Conservation (phyloP, 768 basidiomycete genomes). For the Coprinopsis sp. region DNA sequence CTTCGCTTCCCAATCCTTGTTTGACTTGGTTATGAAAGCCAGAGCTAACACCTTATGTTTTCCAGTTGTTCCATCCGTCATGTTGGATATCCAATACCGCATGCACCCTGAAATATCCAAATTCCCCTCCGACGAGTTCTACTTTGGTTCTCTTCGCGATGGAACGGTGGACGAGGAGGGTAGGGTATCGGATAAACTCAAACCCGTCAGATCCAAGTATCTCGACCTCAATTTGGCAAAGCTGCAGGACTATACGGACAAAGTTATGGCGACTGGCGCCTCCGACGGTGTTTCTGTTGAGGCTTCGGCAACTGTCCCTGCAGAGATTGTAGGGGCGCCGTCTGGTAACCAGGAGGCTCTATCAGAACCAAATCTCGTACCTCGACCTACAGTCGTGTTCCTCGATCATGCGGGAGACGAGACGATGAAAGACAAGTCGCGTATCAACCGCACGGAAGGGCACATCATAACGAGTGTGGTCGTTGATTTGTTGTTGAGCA, state of each 20-base stretch:
- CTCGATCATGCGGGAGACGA: constrained; percentile 76
- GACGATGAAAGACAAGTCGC: constrained; percentile 60
- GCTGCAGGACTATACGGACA: not conserved
- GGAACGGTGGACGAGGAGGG: constrained; percentile 62
- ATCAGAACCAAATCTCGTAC: constrained; percentile 9
- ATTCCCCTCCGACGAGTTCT: constrained; percentile 85
- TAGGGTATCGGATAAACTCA: constrained; percentile 44
- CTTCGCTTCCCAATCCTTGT: too few species aligned
- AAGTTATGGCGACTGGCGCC: too few species aligned
- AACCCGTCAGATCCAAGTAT: constrained; percentile 43
- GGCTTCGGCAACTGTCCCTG: too few species aligned
- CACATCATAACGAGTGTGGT: constrained; percentile 73
- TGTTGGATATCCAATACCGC: constrained; percentile 92
- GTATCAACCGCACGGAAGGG: constrained; percentile 75
- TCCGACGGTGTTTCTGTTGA: too few species aligned
- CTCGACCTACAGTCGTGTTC: constrained; percentile 67
- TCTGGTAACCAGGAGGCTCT: constrained; percentile 25
- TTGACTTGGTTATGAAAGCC: too few species aligned
- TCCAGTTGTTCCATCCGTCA: constrained; percentile 78
- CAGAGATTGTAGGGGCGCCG: too few species aligned
- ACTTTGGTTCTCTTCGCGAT: constrained; percentile 62
- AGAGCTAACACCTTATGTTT: not conserved
- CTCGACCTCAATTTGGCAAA: not conserved
- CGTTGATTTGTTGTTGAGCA: constrained; percentile 73
- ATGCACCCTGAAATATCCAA: constrained; percentile 91